Conservation (phyloP, 371 early-diverging fungal genomes). For the Mucor indicus region DNA sequence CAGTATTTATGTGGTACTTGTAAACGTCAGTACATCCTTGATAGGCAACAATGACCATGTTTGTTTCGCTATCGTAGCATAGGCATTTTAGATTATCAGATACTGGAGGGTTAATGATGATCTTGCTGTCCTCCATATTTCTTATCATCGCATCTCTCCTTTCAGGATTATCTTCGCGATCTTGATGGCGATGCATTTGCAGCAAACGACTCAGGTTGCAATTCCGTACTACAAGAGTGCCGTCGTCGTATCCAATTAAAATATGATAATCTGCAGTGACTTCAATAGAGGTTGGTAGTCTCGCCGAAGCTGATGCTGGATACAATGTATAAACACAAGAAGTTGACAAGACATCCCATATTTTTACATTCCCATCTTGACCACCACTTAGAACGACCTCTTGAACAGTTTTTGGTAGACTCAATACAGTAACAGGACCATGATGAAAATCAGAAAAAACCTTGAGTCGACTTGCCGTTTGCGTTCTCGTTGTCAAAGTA, state of each 20-base stretch:
- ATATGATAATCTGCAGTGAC: constrained; percentile 21
- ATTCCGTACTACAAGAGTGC: constrained; percentile 40
- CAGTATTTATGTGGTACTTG: constrained; percentile 27
- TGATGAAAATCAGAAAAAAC: constrained; percentile 43
- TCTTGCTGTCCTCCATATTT: constrained; percentile 9
- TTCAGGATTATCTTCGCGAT: neutral
- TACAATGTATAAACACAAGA: constrained; percentile 24
- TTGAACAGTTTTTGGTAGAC: constrained; percentile 19
- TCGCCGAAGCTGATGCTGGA: constrained; percentile 17
- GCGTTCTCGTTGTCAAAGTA: constrained; percentile 29
- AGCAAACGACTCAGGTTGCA: constrained; percentile 19
- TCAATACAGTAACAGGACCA: constrained; percentile 31
- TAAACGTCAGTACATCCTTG: constrained; percentile 12
- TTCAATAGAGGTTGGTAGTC: constrained; percentile 24
- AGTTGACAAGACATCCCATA: constrained; percentile 35
- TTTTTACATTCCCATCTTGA: constrained; percentile 31
- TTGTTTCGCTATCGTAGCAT: constrained; percentile 23
- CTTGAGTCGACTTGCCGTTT: constrained; percentile 27
- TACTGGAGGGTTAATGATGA: constrained; percentile 13
- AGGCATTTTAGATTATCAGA: neutral
- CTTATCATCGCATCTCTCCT: neutral
- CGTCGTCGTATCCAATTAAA: constrained; percentile 41
- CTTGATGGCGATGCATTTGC: constrained; percentile 8
- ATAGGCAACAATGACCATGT: constrained; percentile 30
- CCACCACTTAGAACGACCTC: constrained; percentile 42